phyloP scores from a whole-genome alignment of 75 land plant species.

The Isoetes taiwanensis region DNA sequence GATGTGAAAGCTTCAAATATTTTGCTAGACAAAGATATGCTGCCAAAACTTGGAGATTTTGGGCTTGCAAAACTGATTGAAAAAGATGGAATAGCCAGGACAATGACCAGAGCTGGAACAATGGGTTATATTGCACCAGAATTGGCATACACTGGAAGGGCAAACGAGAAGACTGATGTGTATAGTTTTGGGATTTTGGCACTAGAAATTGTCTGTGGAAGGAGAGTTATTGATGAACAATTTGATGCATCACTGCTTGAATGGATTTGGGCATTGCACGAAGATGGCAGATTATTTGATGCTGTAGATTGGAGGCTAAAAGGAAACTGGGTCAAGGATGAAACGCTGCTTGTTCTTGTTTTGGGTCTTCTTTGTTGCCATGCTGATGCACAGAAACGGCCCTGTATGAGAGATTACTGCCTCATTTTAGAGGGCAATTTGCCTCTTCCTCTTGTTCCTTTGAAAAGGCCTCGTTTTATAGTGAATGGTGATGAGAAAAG shows the following conservation, averaged over 20 bases:
- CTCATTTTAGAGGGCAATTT: too few relatives aligned
- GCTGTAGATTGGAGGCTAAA: conserved; percentile 41
- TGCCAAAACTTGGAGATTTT: conserved; percentile 1
- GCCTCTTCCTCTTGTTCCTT: too few relatives aligned
- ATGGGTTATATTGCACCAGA: conserved; percentile 5
- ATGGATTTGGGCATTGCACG: conserved; percentile 43
- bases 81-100: not conserved
- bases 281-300: conserved; percentile 20
- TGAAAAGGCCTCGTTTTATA: too few relatives aligned
- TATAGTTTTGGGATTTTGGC: conserved; percentile 5
- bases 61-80: conserved; percentile 2
- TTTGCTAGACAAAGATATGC: not conserved
- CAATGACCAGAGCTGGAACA: not conserved
- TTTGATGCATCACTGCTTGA: conserved; percentile 57
- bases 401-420: too few relatives aligned
- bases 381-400: too few relatives aligned
- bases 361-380: too few relatives aligned
- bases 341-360: too few relatives aligned
- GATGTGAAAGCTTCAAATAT: conserved; percentile 2
- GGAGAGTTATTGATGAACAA: not conserved
- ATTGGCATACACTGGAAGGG: conserved; percentile 1
- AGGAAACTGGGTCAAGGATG: too few relatives aligned
- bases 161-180: conserved; percentile 2
- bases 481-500: too few relatives aligned
- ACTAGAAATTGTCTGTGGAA: not conserved